phyloP scores from a whole-genome alignment of 352 stramenopile species.

The Globisporangium splendens region DNA sequence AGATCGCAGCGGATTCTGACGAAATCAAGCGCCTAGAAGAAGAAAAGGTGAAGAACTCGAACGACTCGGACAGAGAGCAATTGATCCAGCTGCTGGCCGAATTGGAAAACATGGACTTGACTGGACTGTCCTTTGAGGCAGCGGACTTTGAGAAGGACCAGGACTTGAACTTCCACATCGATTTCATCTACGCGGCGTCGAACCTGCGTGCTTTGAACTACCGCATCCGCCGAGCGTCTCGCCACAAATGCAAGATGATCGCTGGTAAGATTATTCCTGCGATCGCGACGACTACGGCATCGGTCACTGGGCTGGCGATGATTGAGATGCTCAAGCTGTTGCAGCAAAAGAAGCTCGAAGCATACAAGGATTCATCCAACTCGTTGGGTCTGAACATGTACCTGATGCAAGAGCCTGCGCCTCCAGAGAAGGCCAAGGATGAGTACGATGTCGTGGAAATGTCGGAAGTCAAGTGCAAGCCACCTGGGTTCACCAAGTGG shows the following conservation, averaged over 20 bases:
- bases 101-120: constrained; percentile 54
- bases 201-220: constrained; percentile 95
- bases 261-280: constrained; percentile 99
- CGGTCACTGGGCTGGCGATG: constrained; percentile 97
- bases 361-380: constrained; percentile 92
- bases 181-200: constrained; percentile 96
- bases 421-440: constrained; percentile 84
- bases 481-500: constrained; percentile 90
- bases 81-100: constrained; percentile 71
- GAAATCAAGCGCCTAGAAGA: constrained; percentile 68
- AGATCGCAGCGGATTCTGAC: constrained; percentile 68
- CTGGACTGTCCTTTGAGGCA: constrained; percentile 60
- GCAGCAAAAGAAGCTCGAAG: constrained; percentile 84
- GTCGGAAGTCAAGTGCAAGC: constrained; percentile 85
- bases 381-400: constrained; percentile 92
- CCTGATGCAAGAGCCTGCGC: constrained; percentile 87
- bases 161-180: constrained; percentile 93
- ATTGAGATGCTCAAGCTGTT: constrained; percentile 87
- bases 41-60: constrained; percentile 59
- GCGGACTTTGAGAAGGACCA: constrained; percentile 99
- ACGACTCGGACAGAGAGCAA: constrained; percentile 58
- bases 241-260: constrained; percentile 97
- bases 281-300: constrained; percentile 99
- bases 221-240: constrained; percentile 75
- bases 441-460: constrained; percentile 90